A percentile compares a stretch with the other conserved stretches of the same genome.
These are phyloP conservation scores for Mycosphaerella sp. DNA, from an alignment of 2,329 filamentous ascomycete genomes.

Conservation along the genomic window DNA sequence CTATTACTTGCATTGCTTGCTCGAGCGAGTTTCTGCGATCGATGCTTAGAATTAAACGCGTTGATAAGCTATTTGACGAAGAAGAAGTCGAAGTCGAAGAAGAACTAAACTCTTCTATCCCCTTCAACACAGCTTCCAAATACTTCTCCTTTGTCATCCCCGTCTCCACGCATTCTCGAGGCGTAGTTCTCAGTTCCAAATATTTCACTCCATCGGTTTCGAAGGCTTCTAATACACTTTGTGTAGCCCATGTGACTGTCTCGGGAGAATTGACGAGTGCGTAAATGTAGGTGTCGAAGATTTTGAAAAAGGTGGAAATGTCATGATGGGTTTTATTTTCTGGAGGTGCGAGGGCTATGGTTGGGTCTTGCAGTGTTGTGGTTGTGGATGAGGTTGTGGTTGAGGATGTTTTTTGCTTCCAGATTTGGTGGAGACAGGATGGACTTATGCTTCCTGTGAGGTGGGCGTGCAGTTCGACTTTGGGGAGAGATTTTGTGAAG, in stretches of 20 bases:
- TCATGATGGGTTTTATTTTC: constrained; percentile 33
- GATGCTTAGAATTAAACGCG: constrained; percentile 63
- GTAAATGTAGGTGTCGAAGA: constrained; percentile 77
- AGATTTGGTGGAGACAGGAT: constrained; percentile 66
- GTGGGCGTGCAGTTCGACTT: constrained; percentile 65
- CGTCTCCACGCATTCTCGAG: constrained; percentile 53
- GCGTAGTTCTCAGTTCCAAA: constrained; percentile 74
- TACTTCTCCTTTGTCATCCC: constrained; percentile 58
- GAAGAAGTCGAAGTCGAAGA: too few species aligned
- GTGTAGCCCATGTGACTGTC: constrained; percentile 53
- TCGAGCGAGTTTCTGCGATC: constrained; percentile 57
- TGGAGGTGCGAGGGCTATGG: constrained; percentile 60
- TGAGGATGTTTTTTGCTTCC: constrained; percentile 36
- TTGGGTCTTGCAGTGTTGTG: constrained; percentile 54
- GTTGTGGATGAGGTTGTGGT: background rate
- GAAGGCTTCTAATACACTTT: constrained; percentile 60
- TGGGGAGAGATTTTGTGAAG: constrained; percentile 37
- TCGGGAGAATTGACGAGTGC: constrained; percentile 58
- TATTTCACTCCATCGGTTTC: constrained; percentile 65
- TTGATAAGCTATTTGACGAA: constrained; percentile 7
- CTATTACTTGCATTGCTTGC: constrained; percentile 58
- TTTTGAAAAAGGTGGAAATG: constrained; percentile 60
- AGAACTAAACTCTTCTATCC: constrained; percentile 49
- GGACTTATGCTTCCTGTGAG: constrained; percentile 72
- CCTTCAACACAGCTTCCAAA: constrained; percentile 57